Conservation (phyloP, 179 eudicot genomes). For the Vitellaria paradoxa region DNA sequence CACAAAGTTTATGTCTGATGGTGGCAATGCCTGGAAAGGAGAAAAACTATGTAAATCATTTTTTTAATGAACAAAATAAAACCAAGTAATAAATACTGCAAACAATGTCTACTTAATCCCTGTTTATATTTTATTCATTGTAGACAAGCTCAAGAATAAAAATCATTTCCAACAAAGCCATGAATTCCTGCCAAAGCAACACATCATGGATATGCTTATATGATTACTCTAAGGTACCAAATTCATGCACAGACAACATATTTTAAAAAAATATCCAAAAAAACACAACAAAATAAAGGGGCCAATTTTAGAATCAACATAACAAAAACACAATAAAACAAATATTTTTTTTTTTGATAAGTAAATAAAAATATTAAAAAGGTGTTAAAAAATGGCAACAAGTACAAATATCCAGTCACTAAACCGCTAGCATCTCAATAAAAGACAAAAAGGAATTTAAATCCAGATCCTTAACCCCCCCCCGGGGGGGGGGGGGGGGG, state of each 20-base stretch:
- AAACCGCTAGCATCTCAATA: no score
- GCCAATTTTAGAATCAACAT: no score
- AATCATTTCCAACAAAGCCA: neutral
- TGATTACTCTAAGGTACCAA: neutral
- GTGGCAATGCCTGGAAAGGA: conserved; percentile 77
- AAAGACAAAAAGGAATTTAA: no score
- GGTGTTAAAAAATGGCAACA: no score
- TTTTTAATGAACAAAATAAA: no score
- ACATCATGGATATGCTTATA: neutral
- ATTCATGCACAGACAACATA: neutral
- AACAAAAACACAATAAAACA: no score
- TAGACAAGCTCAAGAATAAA: conserved; percentile 3
- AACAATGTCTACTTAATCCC: neutral
- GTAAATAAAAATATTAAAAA: no score
- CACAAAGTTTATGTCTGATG: conserved; percentile 72
- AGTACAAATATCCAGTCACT: no score
- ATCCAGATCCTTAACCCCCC: no score
- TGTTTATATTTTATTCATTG: neutral
- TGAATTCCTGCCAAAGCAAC: conserved; percentile 2
- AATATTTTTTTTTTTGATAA: no score
- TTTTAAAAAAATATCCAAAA: neutral
- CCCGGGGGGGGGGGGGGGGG: no score
- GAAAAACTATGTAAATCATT: neutral
- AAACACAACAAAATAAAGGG: neutral
- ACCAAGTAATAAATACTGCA: neutral